Percentiles rank a stretch among this genome's conserved stretches.
phyloP scores from a whole-genome alignment of 495 filamentous ascomycete genomes.

The Parmelia sp. region DNA sequence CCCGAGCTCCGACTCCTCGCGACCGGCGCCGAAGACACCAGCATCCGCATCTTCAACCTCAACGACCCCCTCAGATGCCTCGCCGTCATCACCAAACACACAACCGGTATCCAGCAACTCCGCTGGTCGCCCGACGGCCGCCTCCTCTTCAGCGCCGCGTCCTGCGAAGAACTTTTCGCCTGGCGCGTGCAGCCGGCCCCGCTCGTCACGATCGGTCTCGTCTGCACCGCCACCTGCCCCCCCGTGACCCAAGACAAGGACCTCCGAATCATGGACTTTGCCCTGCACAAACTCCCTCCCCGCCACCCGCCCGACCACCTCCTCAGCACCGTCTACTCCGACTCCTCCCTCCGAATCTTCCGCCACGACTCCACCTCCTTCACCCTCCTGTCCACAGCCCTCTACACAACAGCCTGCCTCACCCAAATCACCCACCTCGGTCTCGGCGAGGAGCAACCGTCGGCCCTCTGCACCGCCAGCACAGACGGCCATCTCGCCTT shows the following conservation, averaged over 20 bases:
- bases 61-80: constrained; percentile 39
- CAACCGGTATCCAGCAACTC: constrained; percentile 75
- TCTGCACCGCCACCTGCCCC: constrained; percentile 56
- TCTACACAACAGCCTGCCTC: constrained; percentile 73
- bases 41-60: constrained; percentile 61
- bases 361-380: no score
- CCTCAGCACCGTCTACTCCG: constrained; percentile 65
- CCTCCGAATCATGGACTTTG: constrained; percentile 70
- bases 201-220: constrained; percentile 49
- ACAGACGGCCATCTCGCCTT: constrained; percentile 57
- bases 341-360: constrained; percentile 68
- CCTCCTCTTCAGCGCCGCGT: constrained; percentile 77
- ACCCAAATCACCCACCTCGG: constrained; percentile 58
- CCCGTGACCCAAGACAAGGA: constrained; percentile 58
- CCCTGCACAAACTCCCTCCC: no score
- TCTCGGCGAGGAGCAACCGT: constrained; percentile 16
- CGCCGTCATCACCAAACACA: constrained; percentile 65
- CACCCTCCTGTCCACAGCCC: constrained; percentile 47
- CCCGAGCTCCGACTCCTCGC: constrained; percentile 46
- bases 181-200: constrained; percentile 62
- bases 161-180: constrained; percentile 80
- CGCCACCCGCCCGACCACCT: constrained; percentile 40
- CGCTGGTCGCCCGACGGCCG: constrained; percentile 59
- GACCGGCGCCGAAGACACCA: constrained; percentile 86
- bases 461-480: constrained; percentile 48